These are phyloP conservation scores for Eremothecium coryli DNA, from an alignment of 1,139 yeast species.

Conservation along the genomic window DNA sequence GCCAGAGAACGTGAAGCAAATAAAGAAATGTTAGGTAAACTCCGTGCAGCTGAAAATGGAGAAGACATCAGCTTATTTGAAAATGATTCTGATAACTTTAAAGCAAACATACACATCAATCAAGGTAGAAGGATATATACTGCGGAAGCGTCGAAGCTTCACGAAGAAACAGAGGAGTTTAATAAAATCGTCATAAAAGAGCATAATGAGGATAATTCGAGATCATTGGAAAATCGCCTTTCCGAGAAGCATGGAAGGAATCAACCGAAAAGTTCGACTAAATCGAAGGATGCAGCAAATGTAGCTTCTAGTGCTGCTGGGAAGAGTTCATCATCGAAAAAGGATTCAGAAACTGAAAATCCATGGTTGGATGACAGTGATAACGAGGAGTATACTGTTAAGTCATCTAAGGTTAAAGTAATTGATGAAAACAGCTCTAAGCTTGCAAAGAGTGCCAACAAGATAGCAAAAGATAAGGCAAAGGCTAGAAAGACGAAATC, in stretches of 20 bases:
- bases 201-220: constrained; percentile 46
- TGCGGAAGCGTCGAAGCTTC: constrained; percentile 49
- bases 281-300: constrained; percentile 7
- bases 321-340: constrained; percentile 4
- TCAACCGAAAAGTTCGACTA: constrained; percentile 1
- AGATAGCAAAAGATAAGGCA: constrained; percentile 42
- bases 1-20: constrained; percentile 51
- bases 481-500: constrained; percentile 31
- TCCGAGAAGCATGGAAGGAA: constrained; percentile 21
- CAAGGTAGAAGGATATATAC: constrained; percentile 78
- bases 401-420: constrained; percentile 44
- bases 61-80: constrained; percentile 35
- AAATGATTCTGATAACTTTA: constrained; percentile 32
- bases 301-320: constrained; percentile 9
- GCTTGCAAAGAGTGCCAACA: constrained; percentile 36
- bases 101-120: constrained; percentile 48
- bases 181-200: constrained; percentile 41
- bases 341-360: constrained; percentile 37
- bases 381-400: constrained; percentile 29
- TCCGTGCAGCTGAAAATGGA: constrained; percentile 41
- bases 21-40: constrained; percentile 40
- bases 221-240: constrained; percentile 38
- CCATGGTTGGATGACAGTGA: constrained; percentile 57
- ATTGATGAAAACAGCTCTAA: constrained; percentile 53
- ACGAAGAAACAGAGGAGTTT: constrained; percentile 37